Conservation (phyloP, 805 yeast genomes). For the Cyberlindnera lachancei region DNA sequence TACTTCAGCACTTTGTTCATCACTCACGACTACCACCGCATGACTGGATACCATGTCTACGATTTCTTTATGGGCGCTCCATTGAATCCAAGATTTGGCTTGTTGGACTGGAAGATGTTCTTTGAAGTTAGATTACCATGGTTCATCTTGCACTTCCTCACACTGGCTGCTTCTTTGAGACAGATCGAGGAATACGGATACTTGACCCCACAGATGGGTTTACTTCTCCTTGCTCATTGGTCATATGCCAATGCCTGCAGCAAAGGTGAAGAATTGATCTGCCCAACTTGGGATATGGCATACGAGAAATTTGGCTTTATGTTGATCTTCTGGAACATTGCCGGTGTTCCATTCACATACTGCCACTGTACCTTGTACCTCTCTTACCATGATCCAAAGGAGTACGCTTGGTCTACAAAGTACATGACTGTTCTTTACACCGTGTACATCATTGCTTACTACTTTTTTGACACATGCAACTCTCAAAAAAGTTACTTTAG, state of each 20-base stretch:
- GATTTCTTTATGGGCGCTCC: slow-evolving; percentile 98
- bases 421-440: slow-evolving; percentile 54
- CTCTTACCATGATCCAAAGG: slow-evolving; percentile 75
- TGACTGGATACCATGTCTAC: slow-evolving; percentile 87
- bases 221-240: slow-evolving; percentile 81
- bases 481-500: slow-evolving; percentile 94
- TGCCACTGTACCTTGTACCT: slow-evolving; percentile 87
- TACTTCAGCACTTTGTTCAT: slow-evolving; percentile 61
- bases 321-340: slow-evolving; percentile 98
- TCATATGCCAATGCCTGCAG: slow-evolving; percentile 94
- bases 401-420: slow-evolving; percentile 62
- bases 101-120: slow-evolving; percentile 91
- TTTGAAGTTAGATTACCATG: slow-evolving; percentile 97
- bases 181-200: slow-evolving; percentile 80
- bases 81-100: slow-evolving; percentile 90
- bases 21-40: slow-evolving; percentile 73
- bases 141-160: slow-evolving; percentile 78
- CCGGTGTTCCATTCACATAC: slow-evolving; percentile 98
- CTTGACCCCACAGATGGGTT: slow-evolving; percentile 67
- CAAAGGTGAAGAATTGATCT: slow-evolving; percentile 95
- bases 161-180: slow-evolving; percentile 65
- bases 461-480: slow-evolving; percentile 90
- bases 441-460: slow-evolving; percentile 64
- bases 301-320: slow-evolving; percentile 99
- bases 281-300: slow-evolving; percentile 99